phyloP scores from a whole-genome alignment of 768 basidiomycete species.

The Nidula microcarpa region DNA sequence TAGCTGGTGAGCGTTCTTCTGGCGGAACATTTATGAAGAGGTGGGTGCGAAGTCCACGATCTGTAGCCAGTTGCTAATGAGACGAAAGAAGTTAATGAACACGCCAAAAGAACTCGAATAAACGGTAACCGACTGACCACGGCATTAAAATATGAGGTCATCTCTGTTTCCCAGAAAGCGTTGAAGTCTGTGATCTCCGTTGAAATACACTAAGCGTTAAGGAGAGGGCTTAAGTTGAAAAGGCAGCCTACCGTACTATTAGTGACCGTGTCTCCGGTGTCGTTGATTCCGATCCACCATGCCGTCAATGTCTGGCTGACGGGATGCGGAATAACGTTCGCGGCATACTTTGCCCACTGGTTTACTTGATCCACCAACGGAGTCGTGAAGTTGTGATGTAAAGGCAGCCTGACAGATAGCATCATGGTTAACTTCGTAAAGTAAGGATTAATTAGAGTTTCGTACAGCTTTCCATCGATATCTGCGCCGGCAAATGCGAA shows the following conservation, averaged over 20 bases:
- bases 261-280: constrained; percentile 46
- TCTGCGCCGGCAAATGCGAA: constrained; percentile 55
- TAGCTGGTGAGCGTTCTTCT: constrained; percentile 42
- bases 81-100: not conserved
- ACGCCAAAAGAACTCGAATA: not conserved
- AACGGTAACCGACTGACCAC: constrained; percentile 30
- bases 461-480: constrained; percentile 35
- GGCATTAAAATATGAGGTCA: constrained; percentile 45
- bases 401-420: constrained; percentile 30
- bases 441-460: not conserved
- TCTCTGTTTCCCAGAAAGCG: constrained; percentile 47
- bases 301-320: constrained; percentile 37
- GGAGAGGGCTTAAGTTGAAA: too few relatives aligned
- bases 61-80: constrained; percentile 26
- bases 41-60: constrained; percentile 39
- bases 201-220: constrained; percentile 6
- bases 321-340: constrained; percentile 41
- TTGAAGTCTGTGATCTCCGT: constrained; percentile 39
- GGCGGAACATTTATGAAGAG: constrained; percentile 59
- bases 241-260: constrained; percentile 14
- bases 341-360: constrained; percentile 44
- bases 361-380: constrained; percentile 46
- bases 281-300: constrained; percentile 63
- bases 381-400: constrained; percentile 44
- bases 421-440: not conserved